Percentiles rank a stretch among this genome's conserved stretches.
Evolutionary conservation across 345 rosid genomes (phyloP).

Genomic region (Bruguiera gymnorhiza): DNA sequence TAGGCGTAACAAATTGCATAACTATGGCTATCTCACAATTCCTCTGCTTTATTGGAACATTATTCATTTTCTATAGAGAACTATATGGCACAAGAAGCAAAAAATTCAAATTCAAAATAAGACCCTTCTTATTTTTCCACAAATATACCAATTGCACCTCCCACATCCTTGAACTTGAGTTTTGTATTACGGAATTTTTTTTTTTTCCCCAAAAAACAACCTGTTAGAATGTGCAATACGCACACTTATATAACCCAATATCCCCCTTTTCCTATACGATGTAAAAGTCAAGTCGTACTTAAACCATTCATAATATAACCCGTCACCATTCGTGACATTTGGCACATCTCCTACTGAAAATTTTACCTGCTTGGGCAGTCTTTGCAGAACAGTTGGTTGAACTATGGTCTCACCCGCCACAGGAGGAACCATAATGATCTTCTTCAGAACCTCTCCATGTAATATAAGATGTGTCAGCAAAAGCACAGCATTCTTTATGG

Average conservation of each 20-base stretch:
- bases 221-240: too few species aligned
- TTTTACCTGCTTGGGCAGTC: not conserved
- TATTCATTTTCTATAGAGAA: too few species aligned
- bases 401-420: not conserved
- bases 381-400: not conserved
- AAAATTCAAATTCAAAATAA: not conserved
- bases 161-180: slow-evolving; percentile 4
- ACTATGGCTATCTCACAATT: too few species aligned
- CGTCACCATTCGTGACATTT: too few species aligned
- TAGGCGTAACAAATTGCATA: too few species aligned
- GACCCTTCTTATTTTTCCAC: not conserved
- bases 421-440: slow-evolving; percentile 8
- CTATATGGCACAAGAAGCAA: not conserved
- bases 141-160: not conserved
- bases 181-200: not conserved
- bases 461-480: not conserved
- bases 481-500: not conserved
- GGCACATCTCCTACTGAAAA: not conserved
- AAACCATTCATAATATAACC: too few species aligned
- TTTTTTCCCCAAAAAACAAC: too few species aligned
- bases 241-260: too few species aligned
- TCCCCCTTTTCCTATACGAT: too few species aligned
- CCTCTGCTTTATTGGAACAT: too few species aligned
- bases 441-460: slow-evolving; percentile 5
- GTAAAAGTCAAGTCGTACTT: too few species aligned